Conservation (phyloP, 2,329 filamentous ascomycete species). For the Penicillium sp. region DNA sequence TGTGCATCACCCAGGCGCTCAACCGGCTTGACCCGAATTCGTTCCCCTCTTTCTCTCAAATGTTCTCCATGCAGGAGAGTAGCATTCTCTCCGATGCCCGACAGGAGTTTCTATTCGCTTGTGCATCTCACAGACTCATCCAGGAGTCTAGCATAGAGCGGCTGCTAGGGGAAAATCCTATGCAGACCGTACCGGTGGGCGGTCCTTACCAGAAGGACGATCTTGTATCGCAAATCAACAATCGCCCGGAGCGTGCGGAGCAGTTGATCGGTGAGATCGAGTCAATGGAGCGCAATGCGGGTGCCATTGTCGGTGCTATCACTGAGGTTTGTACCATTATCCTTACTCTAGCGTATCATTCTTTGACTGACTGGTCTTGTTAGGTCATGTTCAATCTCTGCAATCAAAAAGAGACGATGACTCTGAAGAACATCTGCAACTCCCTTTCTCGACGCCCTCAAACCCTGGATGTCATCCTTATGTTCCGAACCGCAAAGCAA, state of each 20-base stretch:
- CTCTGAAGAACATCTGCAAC: slow-evolving; percentile 66
- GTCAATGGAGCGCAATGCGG: slow-evolving; percentile 88
- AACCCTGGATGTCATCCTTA: slow-evolving; percentile 63
- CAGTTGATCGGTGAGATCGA: slow-evolving; percentile 82
- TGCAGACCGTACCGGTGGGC: slow-evolving; percentile 75
- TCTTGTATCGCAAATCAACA: slow-evolving; percentile 77
- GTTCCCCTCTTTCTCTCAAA: slow-evolving; percentile 69
- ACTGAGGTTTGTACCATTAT: slow-evolving; percentile 62
- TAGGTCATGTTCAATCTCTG: slow-evolving; percentile 63
- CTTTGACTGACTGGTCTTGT: neutral
- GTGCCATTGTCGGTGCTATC: slow-evolving; percentile 79
- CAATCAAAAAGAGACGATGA: slow-evolving; percentile 66
- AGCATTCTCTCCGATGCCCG: slow-evolving; percentile 70
- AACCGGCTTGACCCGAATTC: slow-evolving; percentile 65
- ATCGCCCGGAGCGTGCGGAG: slow-evolving; percentile 76
- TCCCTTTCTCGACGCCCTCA: slow-evolving; percentile 61
- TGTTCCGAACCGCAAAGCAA: slow-evolving; percentile 63
- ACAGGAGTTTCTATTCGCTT: slow-evolving; percentile 87
- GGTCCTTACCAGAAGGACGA: slow-evolving; percentile 79
- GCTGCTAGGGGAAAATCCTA: slow-evolving; percentile 82
- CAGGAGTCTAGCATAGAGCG: slow-evolving; percentile 76
- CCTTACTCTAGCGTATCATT: neutral
- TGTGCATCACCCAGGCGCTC: slow-evolving; percentile 71
- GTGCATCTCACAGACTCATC: slow-evolving; percentile 85
- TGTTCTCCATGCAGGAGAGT: slow-evolving; percentile 66